Evolutionary conservation across 1,284 basidiomycete genomes (phyloP), one percentile per base, ranked within the genome.

Genomic region (Rhodotorula sp.): DNA sequence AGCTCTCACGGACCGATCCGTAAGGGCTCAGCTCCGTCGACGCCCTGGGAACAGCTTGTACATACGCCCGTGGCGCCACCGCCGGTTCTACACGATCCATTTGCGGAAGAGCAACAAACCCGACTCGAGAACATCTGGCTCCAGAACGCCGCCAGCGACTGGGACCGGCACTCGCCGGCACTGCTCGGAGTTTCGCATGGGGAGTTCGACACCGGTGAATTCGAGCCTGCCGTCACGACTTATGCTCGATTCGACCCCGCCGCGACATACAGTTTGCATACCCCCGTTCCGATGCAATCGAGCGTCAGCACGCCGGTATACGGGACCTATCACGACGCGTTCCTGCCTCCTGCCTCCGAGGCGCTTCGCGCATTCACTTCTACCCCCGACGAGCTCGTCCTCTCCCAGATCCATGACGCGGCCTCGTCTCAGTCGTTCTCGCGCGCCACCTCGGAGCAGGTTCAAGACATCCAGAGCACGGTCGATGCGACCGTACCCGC

Each of bases 11-110:
- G 49, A 15, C 44, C 49, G 17, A 29, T 29, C n/a, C 45, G 37
- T 12, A 45, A 33, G 5, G 37, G 26, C 26, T 54, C 18, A 7
- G 61, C 64, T 3, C 73, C 70, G 14, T 56, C 42, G 45, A 75
- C 74, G 20, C 74, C 74, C 0, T 71, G 67, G 71, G 66, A 60
- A 1, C 74, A 75, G 33, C 48, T 75, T 46, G 49, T 67, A 15
- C 74, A 75, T 54, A 75, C 74, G 7, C 74, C 74, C 7, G 51
- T 54, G 2, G 68, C 60, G 7, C 74, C 74, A 1, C 74, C 74
- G 33, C 71, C 74, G 1, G 49, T 75, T 37, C 3, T 62, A 5
- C 44, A 22, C 12, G 60, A 24, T 33, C 33, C 60, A 2, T 37
- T 48, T 4, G 64, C 65, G 10, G 51, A 42, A 1, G 62, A 45